Evolutionary conservation across 169 alveolate species (phyloP).

Genomic region (Eimeria brunetti): DNA sequence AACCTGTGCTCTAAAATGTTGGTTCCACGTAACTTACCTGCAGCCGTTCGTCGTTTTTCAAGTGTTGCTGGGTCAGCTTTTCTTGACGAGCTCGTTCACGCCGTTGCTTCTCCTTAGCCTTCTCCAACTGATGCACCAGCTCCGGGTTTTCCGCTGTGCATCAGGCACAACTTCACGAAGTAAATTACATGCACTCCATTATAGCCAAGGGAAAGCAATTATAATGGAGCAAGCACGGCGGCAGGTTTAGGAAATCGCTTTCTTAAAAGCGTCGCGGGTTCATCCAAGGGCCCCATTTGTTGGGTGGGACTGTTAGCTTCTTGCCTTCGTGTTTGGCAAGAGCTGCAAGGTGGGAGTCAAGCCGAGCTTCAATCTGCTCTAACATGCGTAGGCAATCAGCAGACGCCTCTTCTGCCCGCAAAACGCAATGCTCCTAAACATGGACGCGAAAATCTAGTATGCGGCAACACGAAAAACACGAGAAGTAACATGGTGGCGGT

Average conservation of each 20-base stretch:
- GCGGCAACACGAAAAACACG: background rate
- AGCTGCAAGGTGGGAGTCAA: constrained; percentile 69
- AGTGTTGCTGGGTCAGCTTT: constrained; percentile 73
- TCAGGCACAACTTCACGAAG: background rate
- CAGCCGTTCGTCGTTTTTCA: constrained; percentile 78
- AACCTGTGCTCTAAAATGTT: background rate
- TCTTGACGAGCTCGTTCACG: constrained; percentile 80
- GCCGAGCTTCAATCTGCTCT: constrained; percentile 77
- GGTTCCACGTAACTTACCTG: constrained; percentile 38
- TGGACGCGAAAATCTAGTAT: background rate
- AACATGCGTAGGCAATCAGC: constrained; percentile 71
- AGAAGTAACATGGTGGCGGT: background rate
- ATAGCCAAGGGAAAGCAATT: background rate
- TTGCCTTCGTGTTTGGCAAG: constrained; percentile 76
- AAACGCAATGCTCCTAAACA: constrained; percentile 1
- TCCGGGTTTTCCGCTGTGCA: constrained; percentile 79
- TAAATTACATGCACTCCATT: background rate
- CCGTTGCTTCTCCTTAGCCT: constrained; percentile 78
- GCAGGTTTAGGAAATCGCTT: background rate
- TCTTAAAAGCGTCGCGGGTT: background rate
- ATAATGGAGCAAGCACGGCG: background rate
- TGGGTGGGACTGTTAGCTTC: background rate
- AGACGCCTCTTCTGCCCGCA: constrained; percentile 70
- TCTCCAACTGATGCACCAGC: constrained; percentile 60
- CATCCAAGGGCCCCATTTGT: background rate